Conservation (phyloP, 768 basidiomycete species). For the Pleurotus cornucopiae region DNA sequence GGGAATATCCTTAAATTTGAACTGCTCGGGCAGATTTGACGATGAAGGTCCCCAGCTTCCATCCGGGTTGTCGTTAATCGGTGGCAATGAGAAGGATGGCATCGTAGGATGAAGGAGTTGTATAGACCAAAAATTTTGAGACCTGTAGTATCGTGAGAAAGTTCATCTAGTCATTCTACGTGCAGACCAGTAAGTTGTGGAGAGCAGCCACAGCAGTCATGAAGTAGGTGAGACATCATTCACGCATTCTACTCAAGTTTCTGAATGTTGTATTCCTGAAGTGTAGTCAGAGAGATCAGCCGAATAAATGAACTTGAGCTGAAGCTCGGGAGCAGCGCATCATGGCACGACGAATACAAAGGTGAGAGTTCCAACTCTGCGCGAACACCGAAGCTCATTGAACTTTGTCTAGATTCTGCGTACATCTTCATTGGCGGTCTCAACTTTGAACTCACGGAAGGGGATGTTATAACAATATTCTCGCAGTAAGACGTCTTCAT, state of each 20-base stretch:
- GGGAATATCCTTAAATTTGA: conserved; percentile 98
- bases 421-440: conserved; percentile 94
- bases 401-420: conserved; percentile 63
- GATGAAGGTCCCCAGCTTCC: conserved; percentile 91
- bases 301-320: conserved; percentile 91
- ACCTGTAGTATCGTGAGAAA: conserved; percentile 13
- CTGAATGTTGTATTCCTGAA: conserved; percentile 24
- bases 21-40: conserved; percentile 78
- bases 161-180: neutral
- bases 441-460: conserved; percentile 86
- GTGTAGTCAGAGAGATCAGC: conserved; percentile 90
- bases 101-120: conserved; percentile 29
- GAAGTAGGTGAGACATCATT: conserved; percentile 55
- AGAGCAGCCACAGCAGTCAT: conserved; percentile 33
- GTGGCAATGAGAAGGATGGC: conserved; percentile 82
- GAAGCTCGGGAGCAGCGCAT: conserved; percentile 68
- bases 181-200: too few relatives aligned
- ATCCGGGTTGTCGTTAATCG: conserved; percentile 88
- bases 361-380: neutral
- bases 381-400: neutral
- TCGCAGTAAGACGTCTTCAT: conserved; percentile 69
- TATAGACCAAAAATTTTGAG: conserved; percentile 23
- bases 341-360: conserved; percentile 98
- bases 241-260: conserved; percentile 10
- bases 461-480: conserved; percentile 95